These are phyloP conservation scores for Allomyces javanicus DNA, from an alignment of 192 early-diverging fungal genomes.

Conservation along the genomic window DNA sequence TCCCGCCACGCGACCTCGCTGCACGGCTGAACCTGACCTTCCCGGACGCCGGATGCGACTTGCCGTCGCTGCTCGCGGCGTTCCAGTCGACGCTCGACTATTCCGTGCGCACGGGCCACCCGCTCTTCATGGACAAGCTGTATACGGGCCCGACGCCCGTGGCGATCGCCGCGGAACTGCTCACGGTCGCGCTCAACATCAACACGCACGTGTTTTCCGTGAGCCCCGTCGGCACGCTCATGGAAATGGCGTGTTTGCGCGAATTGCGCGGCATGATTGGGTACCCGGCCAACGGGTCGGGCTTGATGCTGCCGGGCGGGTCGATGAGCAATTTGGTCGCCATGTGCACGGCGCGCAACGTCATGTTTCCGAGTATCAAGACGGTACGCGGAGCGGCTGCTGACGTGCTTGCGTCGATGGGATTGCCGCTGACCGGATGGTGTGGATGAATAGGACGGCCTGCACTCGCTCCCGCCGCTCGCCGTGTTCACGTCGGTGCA, in stretches of 20 bases:
- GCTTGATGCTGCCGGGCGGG: constrained; percentile 55
- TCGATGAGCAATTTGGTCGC: constrained; percentile 56
- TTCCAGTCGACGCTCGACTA: background rate
- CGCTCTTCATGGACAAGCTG: constrained; percentile 61
- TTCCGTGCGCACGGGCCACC: constrained; percentile 39
- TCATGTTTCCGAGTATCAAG: constrained; percentile 38
- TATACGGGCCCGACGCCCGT: constrained; percentile 57
- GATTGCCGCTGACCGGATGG: no score
- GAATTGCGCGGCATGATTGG: constrained; percentile 12
- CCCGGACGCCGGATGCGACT: background rate
- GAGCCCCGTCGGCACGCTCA: constrained; percentile 45
- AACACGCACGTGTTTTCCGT: constrained; percentile 61
- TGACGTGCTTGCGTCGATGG: no score
- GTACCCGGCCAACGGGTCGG: constrained; percentile 16
- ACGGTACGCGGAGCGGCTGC: background rate
- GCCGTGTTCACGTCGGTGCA: constrained; percentile 48
- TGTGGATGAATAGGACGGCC: background rate
- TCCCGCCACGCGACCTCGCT: background rate
- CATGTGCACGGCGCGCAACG: constrained; percentile 51
- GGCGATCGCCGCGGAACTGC: constrained; percentile 48
- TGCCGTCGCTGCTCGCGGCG: background rate
- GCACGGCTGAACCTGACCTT: background rate
- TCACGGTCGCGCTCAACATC: constrained; percentile 48
- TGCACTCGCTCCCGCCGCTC: constrained; percentile 4
- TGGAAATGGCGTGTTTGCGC: constrained; percentile 39